phyloP scores from a whole-genome alignment of 306 rosid species.

The Citrullus amarus region DNA sequence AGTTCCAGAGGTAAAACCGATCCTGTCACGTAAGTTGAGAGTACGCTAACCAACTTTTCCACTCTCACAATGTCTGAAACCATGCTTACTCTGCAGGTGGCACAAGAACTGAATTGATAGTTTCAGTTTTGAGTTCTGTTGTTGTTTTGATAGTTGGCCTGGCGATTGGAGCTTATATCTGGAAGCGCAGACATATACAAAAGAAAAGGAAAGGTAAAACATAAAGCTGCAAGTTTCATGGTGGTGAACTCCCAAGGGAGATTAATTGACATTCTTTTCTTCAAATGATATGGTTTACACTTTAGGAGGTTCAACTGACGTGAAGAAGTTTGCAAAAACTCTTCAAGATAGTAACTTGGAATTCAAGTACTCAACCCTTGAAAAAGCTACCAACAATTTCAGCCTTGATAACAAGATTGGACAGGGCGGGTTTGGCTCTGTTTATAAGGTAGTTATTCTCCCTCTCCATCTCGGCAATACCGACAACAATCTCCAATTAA shows the following conservation, averaged over 20 bases:
- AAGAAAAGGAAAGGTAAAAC: constrained; percentile 71
- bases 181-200: constrained; percentile 66
- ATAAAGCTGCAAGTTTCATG: not conserved
- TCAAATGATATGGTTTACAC: not conserved
- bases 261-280: not conserved
- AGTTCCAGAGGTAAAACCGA: constrained; percentile 40
- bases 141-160: constrained; percentile 39
- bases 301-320: constrained; percentile 53
- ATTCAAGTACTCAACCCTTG: constrained; percentile 80
- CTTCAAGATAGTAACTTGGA: constrained; percentile 64
- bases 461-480: constrained; percentile 8
- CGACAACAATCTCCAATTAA: not conserved
- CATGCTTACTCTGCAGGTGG: not conserved
- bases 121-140: constrained; percentile 53
- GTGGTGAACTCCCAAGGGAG: not conserved
- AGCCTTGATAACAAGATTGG: constrained; percentile 60
- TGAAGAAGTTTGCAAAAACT: constrained; percentile 45
- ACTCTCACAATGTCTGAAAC: not conserved
- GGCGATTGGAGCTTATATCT: constrained; percentile 41
- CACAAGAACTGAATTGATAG: constrained; percentile 23
- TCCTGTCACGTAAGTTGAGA: not conserved
- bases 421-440: constrained; percentile 94
- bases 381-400: constrained; percentile 72
- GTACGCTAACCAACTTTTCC: not conserved
- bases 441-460: constrained; percentile 52